Evolutionary conservation across 805 yeast species (phyloP), one percentile per base, ranked within the genome.

Genomic region (Priceomyces medius): DNA sequence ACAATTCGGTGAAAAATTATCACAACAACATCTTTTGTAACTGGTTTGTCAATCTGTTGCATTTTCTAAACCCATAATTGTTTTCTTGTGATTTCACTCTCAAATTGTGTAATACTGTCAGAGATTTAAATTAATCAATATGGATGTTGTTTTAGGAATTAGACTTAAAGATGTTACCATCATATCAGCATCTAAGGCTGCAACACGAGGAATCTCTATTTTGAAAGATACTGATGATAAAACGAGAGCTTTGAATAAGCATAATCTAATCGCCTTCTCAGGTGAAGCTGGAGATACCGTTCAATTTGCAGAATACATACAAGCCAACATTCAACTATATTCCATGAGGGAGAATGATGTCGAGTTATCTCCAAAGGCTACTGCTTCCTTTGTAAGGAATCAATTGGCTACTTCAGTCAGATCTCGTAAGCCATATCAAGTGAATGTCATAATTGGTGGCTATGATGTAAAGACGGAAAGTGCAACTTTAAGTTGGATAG

Each of bases 211-310:
- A 13, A 68, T 70, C 40, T 64, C 73, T 19, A 61, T 70, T 21
- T 58, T 70, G 48, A 70, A 70, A 44, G 70, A 58, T 27, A 56
- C 61, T 20, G 74, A 70, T 51, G 74, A 70, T 53, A 70, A 70
- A 47, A 70, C 76, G 7, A 70, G 90, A 50, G 66, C 63, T 21
- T 73, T 91, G 54, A 87, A 87, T 52, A 76, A 81, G 28, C 91
- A 85, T 59, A 78, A 86, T 40, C 69, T 90, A 52, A 75, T 93
- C 71, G 96, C 97, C 32, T 90, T 70, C 68, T 84, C 95, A 1
- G 99, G 99, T 43, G 99, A 93, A 62, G 77, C 97, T 3, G 99
- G 99, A 47, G 99, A 93, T 61, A 87, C 97, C 43, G 88, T 84
- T 5, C 93, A 90, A 61, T 93, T 93, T 68, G 95, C 97, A 27